Conservation (phyloP, 305 asterid species). For the Rubia balearica region DNA sequence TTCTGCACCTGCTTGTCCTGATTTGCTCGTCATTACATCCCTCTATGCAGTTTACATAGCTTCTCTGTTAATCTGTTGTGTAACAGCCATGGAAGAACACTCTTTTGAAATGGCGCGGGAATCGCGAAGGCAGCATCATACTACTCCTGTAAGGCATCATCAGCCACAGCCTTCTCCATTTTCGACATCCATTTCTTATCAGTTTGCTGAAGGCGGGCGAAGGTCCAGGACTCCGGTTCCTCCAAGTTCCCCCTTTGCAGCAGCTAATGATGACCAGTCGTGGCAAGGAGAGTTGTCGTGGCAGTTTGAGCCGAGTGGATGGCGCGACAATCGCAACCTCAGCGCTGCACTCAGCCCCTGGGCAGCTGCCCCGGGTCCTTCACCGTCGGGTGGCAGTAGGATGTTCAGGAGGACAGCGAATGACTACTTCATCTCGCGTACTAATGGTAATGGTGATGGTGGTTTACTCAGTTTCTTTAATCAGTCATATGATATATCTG, state of each 20-base stretch:
- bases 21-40: neutral
- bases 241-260: conserved; percentile 60
- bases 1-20: neutral
- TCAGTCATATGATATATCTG: conserved; percentile 27
- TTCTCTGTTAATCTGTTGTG: neutral
- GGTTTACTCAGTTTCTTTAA: conserved; percentile 26
- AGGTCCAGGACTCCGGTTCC: conserved; percentile 29
- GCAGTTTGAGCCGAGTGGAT: conserved; percentile 56
- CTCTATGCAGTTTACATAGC: neutral
- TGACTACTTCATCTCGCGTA: conserved; percentile 46
- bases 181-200: conserved; percentile 34
- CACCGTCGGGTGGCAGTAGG: conserved; percentile 28
- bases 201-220: conserved; percentile 21
- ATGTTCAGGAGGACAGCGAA: conserved; percentile 55
- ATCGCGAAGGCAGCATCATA: conserved; percentile 31
- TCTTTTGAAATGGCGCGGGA: conserved; percentile 20
- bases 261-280: conserved; percentile 47
- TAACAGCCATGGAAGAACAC: conserved; percentile 29
- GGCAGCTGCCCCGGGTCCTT: conserved; percentile 27
- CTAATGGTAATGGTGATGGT: conserved; percentile 10
- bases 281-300: conserved; percentile 73
- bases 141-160: conserved; percentile 38
- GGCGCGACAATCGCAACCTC: conserved; percentile 45
- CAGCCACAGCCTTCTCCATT: conserved; percentile 29
- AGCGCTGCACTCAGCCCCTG: conserved; percentile 69